Evolutionary conservation across 2,329 filamentous ascomycete genomes (phyloP).

Genomic region (Trichoderma guizhouense): DNA sequence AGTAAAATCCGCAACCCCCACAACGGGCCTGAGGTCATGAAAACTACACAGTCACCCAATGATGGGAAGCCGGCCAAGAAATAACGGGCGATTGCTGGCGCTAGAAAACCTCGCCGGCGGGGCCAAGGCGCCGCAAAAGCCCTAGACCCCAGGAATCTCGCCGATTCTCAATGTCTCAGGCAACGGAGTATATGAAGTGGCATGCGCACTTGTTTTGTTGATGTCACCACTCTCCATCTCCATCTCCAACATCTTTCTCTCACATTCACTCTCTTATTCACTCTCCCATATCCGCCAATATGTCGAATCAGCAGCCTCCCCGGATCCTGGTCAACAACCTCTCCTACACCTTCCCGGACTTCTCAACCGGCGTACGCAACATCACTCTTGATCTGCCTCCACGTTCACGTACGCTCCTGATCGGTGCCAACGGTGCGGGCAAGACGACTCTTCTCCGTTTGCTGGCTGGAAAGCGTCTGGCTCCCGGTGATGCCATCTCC

Average conservation of each 20-base stretch:
- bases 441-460: constrained; percentile 96
- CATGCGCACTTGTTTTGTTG: not conserved
- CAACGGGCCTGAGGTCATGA: not conserved
- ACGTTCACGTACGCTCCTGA: constrained; percentile 81
- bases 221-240: not conserved
- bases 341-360: constrained; percentile 86
- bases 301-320: constrained; percentile 35
- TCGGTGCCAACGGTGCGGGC: constrained; percentile 94
- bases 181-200: not conserved
- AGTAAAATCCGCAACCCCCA: not conserved
- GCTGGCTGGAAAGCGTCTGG: constrained; percentile 89
- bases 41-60: not conserved
- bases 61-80: not conserved
- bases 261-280: not conserved
- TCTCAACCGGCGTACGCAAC: constrained; percentile 71
- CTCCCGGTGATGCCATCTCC: constrained; percentile 68
- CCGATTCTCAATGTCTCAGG: not conserved
- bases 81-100: not conserved
- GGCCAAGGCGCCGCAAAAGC: not conserved
- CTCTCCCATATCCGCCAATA: not conserved
- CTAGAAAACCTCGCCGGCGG: constrained; percentile 12
- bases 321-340: constrained; percentile 72
- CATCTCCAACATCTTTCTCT: not conserved
- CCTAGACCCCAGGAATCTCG: not conserved
- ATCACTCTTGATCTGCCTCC: constrained; percentile 75